Evolutionary conservation across 176 grass and related monocot genomes (phyloP), one percentile per base, ranked within the genome.

Genomic region (Aegilops bicornis): DNA sequence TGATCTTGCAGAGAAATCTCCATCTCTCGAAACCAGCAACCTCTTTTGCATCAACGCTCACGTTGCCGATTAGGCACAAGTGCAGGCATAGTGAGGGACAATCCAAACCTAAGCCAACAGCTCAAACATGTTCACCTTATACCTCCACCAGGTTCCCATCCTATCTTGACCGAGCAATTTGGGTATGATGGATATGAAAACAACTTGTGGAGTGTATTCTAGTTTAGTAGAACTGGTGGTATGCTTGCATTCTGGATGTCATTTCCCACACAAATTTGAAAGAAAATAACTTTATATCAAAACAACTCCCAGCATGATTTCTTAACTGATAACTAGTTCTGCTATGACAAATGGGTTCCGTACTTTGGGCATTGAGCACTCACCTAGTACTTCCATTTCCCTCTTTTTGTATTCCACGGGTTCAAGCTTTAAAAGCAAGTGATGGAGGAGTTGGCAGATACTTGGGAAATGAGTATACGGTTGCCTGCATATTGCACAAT

Each of bases 391-490:
- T 83, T 98, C 90, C 36, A 84, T 92, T 80, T 90, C 94, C 84
- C 90, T 94, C 83, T 87, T 92, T 79, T 93, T 91, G 83, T 96
- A 99, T 4, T 93, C 92, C 4, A 36, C 48, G 36, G 97, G 94
- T 87, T 96, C 90, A 82, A 96, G 89, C 76, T 99, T 99, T 77
- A 88, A 58, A 69, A 99, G 74, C 82, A 99, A 91, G 77, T 91
- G 77, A 73, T 99, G 97, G 17, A 99, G 87, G 68, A 99, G 88
- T 60, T 87, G 86, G 68, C 97, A 99, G 54, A 96, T 99, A 84
- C 85, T 85, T 3, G 94, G 94, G 29, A 99, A 99, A 90, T 99
- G 97, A 22, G 59, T 59, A 82, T 91, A 99, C 17, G 92, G 83
- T 60, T 88, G 92, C 71, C 97, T 90, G 66, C 97, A 99, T 78